Base-by-base conservation (phyloP, 495 filamentous ascomycete species). In the Penicillium manginii region DNA sequence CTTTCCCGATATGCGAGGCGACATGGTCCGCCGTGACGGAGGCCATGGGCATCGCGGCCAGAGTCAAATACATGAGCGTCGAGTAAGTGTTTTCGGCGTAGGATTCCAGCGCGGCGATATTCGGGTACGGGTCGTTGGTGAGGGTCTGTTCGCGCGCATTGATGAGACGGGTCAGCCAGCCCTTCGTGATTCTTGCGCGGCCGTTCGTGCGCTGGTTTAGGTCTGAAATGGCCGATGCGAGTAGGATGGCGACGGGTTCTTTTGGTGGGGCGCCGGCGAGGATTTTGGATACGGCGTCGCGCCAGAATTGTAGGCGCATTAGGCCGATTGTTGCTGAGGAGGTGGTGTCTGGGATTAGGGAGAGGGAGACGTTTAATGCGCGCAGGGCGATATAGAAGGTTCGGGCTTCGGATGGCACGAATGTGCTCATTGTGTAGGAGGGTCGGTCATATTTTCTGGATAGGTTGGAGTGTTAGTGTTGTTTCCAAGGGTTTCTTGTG, bases 11-110 rank as follows among this genome's bases (percentile, higher is more conserved):
- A 73, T 98, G 94, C 19, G 87, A 91, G 10, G 93, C 92, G 12
- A 98, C 74, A 75, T 98, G 94, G 63, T 98, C 94, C 39, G 91
- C 84, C n/a, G 91, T 87, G 37, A 96, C 78, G 15, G 88, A 93
- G 8, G 85, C 80, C 67, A 96, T 76, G 2, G 90, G 88, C 53
- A 96, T 73, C 1, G 87, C 78, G 2, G 89, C 88, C 18, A 98
- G 77, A 1, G 91, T 92, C 54, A 96, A 80, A 68, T 98, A 98
- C 69, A 96, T 83, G n/a, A 98, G 79, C 0, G 90, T 96, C 3
- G 89, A 90, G 75, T 98, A 98, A 2, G 94, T 97, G 55, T 89
- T 91, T 69, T 98, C 94, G 3, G 91, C 91, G 60, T 98, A 97
- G 32, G 84, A 84, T 63, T 98, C 94, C 32, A 98, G 75, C 0